phyloP scores from a whole-genome alignment of 306 rosid genomes.

The Cucurbita argyrosperma region DNA sequence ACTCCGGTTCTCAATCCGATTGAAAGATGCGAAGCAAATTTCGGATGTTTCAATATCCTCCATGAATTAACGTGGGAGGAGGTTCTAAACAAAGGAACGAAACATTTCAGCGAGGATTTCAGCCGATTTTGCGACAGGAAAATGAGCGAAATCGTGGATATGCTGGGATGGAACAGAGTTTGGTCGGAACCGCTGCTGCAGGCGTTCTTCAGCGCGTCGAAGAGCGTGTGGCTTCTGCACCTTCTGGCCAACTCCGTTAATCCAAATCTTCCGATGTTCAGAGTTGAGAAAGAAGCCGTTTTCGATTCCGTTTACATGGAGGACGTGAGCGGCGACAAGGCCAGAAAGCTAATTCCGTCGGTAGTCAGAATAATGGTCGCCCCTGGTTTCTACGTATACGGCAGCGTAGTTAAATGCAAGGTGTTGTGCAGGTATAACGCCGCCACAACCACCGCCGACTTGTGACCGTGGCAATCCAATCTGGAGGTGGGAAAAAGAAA shows the following conservation, averaged over 20 bases:
- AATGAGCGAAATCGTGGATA: constrained; percentile 85
- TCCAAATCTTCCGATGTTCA: constrained; percentile 52
- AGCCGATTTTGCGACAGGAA: constrained; percentile 85
- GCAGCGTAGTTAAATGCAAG: constrained; percentile 79
- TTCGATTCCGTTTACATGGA: constrained; percentile 86
- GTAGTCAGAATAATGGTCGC: constrained; percentile 74
- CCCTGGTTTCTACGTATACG: constrained; percentile 80
- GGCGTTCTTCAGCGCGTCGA: constrained; percentile 78
- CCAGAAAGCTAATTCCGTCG: constrained; percentile 38
- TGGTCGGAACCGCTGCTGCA: constrained; percentile 93
- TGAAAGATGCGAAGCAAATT: constrained; percentile 48
- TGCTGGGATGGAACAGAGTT: constrained; percentile 90
- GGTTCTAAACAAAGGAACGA: constrained; percentile 71
- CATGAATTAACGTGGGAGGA: constrained; percentile 73
- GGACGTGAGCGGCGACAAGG: constrained; percentile 71
- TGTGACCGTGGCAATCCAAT: no score
- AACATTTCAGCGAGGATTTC: constrained; percentile 85
- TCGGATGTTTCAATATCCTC: constrained; percentile 31
- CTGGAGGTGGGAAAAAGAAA: no score
- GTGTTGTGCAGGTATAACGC: constrained; percentile 70
- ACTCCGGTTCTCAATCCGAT: constrained; percentile 41
- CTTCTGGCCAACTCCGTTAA: constrained; percentile 65
- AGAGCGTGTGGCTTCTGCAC: constrained; percentile 75
- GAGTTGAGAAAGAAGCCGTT: constrained; percentile 45
- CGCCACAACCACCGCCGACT: not conserved